Evolutionary conservation across 2,329 filamentous ascomycete genomes (phyloP), one percentile per base, ranked within the genome.

Genomic region (Fusarium phyllophilum): DNA sequence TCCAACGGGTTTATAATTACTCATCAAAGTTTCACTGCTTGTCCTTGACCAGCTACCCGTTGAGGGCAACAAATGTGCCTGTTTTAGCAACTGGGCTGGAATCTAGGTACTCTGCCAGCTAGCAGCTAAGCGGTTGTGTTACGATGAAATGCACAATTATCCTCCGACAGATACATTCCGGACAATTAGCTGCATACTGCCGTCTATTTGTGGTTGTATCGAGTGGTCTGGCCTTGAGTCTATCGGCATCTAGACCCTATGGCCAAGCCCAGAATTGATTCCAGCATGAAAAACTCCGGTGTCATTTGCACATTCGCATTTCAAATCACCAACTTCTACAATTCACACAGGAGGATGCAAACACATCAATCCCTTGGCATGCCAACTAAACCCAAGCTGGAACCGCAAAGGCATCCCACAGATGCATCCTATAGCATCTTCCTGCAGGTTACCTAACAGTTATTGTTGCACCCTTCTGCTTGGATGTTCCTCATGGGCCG

Each of bases 191-290:
- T 70, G 56, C 72, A 70, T 62, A 15, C 39, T 62, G 36, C 49
- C 31, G 45, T 65, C 38, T 49, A 66, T 69, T 65, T 66, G 34
- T 66, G 71, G 67, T 58, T 29, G 59, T 54, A 31, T 54, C 36
- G 41, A 51, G 45, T 48, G 49, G 61, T 67, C 65, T 68, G 61
- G 60, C 61, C 54, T 62, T 44, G 62, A 60, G 68, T 45, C 73
- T 34, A 74, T 26, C 33, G 44, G 36, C 66, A 58, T 75, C 73
- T 66, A 70, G 73, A 64, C 61, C 61, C 44, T 24, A 39, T 49
- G 38, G 52, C 48, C 33, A 62, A 38, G 57, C 31, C 45, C 45
- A 56, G 41, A 42, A 51, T 33, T 62, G 33, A 29, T 58, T 36
- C 20, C 24, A 48, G 58, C n/a, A 54, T 65, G 49, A 45, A 51